Percentiles rank a stretch among this genome's conserved stretches.
Conservation (phyloP, 2,329 filamentous ascomycete genomes). For the Clonostachys byssicola region DNA sequence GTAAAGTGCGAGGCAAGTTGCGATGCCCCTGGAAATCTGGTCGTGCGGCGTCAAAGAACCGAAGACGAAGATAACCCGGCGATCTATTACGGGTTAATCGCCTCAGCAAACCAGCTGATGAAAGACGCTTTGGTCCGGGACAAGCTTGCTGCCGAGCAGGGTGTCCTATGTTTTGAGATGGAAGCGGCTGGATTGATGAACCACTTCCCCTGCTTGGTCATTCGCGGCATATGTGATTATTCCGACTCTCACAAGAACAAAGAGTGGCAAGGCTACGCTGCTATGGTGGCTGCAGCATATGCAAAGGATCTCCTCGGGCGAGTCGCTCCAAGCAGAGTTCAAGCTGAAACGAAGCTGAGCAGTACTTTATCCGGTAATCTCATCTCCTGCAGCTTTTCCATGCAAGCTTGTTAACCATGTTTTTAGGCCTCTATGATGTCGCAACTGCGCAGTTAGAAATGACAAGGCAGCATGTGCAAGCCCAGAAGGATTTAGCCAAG, state of each 20-base stretch:
- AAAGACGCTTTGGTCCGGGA: neutral
- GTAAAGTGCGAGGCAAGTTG: too few species aligned
- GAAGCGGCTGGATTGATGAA: slow-evolving; percentile 8
- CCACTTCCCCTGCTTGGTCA: slow-evolving; percentile 16
- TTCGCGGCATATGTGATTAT: slow-evolving; percentile 25
- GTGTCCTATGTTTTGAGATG: slow-evolving; percentile 4
- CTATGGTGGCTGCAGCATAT: slow-evolving; percentile 15
- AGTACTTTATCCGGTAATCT: neutral
- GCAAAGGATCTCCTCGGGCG: slow-evolving; percentile 10
- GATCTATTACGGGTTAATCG: slow-evolving; percentile 6
- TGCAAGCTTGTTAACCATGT: too few species aligned
- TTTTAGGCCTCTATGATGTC: neutral
- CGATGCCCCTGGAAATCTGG: too few species aligned
- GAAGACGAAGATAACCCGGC: neutral
- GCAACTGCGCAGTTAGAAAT: neutral
- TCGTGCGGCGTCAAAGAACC: neutral
- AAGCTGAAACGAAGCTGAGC: neutral
- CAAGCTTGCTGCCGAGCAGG: neutral
- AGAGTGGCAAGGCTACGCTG: slow-evolving; percentile 17
- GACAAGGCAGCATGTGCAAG: slow-evolving; percentile 1
- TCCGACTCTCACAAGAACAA: slow-evolving; percentile 21
- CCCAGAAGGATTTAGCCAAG: slow-evolving; percentile 1
- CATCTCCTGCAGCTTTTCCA: too few species aligned
- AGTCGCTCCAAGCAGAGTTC: neutral
- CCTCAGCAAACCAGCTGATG: slow-evolving; percentile 5